phyloP scores from a whole-genome alignment of 2,329 filamentous ascomycete species.

The Cryphonectria naterciae region DNA sequence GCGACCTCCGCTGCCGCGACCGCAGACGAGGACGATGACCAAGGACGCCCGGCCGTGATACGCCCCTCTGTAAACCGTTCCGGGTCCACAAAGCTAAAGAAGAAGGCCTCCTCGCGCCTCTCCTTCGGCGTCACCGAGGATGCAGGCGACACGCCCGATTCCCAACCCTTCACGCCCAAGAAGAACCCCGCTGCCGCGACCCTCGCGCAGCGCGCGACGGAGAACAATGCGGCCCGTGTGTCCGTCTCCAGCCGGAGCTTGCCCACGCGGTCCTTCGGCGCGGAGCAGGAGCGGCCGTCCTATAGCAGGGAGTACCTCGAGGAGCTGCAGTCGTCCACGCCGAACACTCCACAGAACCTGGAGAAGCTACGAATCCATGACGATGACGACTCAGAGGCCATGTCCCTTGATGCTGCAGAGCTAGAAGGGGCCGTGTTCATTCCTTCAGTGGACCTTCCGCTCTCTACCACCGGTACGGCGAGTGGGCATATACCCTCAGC shows the following conservation, averaged over 20 bases:
- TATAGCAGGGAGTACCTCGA: constrained; percentile 88
- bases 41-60: constrained; percentile 52
- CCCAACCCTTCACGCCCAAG: constrained; percentile 56
- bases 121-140: constrained; percentile 73
- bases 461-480: constrained; percentile 37
- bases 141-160: constrained; percentile 56
- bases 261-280: constrained; percentile 59
- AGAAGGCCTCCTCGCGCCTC: constrained; percentile 73
- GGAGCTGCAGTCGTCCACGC: constrained; percentile 84
- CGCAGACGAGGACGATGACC: constrained; percentile 48
- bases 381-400: constrained; percentile 50
- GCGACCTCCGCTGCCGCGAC: constrained; percentile 30
- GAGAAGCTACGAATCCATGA: constrained; percentile 47
- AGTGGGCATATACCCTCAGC: constrained; percentile 70
- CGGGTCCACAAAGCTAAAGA: constrained; percentile 65
- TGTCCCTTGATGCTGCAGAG: constrained; percentile 63
- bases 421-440: constrained; percentile 69
- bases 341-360: constrained; percentile 74
- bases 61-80: constrained; percentile 53
- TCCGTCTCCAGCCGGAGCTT: constrained; percentile 51
- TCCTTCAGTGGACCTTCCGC: constrained; percentile 48
- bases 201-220: constrained; percentile 39
- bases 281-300: constrained; percentile 70
- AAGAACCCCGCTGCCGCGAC: constrained; percentile 45
- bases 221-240: constrained; percentile 47